phyloP scores from a whole-genome alignment of 495 filamentous ascomycete species.

The Margaritispora aquatica region DNA sequence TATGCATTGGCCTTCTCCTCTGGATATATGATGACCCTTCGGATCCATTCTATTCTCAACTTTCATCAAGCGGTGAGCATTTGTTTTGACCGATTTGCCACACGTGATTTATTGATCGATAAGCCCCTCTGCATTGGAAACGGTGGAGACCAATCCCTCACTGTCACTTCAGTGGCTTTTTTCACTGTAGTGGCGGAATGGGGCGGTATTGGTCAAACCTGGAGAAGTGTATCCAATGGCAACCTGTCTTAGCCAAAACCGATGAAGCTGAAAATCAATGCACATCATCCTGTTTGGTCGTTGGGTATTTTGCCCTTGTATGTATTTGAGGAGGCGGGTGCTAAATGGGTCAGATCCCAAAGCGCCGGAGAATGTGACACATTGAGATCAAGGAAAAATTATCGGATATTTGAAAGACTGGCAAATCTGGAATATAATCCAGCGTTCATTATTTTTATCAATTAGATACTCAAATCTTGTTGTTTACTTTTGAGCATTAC shows the following conservation, averaged over 20 bases:
- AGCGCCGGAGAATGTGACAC: not conserved
- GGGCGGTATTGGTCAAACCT: not conserved
- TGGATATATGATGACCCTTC: not conserved
- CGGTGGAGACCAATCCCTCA: not conserved
- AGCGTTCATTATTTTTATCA: too few species aligned
- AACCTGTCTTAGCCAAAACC: not conserved
- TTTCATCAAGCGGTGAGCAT: not conserved
- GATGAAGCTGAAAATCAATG: not conserved
- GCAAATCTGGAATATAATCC: too few species aligned
- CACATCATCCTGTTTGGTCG: not conserved
- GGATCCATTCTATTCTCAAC: not conserved
- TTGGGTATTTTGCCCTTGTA: not conserved
- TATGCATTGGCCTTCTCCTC: not conserved
- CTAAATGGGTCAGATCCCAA: not conserved
- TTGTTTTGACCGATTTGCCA: not conserved
- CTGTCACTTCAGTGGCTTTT: not conserved
- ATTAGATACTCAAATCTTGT: too few species aligned
- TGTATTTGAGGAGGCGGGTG: not conserved
- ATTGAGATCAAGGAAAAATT: too few species aligned
- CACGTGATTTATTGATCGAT: not conserved
- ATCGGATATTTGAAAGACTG: too few species aligned
- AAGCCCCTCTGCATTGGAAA: not conserved
- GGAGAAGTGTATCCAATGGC: not conserved
- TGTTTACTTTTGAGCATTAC: too few species aligned
- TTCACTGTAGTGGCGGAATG: not conserved